Evolutionary conservation across 805 yeast species (phyloP), one percentile per base, ranked within the genome.

Genomic region (Vanderwaltozyma tropicalis): DNA sequence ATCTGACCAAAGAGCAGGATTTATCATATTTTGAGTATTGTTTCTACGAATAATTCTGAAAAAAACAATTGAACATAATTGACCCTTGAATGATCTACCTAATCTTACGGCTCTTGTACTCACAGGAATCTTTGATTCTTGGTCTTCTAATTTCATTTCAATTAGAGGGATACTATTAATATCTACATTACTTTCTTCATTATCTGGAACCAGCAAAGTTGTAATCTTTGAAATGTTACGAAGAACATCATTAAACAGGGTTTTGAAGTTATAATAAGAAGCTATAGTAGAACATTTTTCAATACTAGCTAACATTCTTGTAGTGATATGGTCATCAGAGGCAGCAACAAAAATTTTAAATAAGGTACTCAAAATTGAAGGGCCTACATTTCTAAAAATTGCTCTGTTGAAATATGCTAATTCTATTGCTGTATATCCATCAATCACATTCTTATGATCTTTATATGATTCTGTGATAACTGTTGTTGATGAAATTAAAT

Each of bases 21-120:
- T 50, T 15, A 55, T 38, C 9, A 53, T 37, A 26, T 76, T 68
- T 31, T 58, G 57, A 38, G 70, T 65, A 22, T 67, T 66, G 22
- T 74, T 76, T 45, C 75, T 72, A 44, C 75, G 74, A 25, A 83
- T 61, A 29, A 88, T 72, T 44, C 92, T 68, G 65, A 88, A 86
- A 34, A 88, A 64, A 1, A 88, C 88, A 35, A 87, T 87, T 2
- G 86, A 71, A 4, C 95, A 80, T 44, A 88, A 64, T 54, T 89
- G 97, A 0, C 94, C 95, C 52, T 87, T 85, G 63, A 84, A 83
- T 52, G 85, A 92, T 32, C 80, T 68, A 4, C 97, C 98, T 55
- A 89, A 80, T 55, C 78, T 69, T 13, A 86, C 85, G 0, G 95
- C 74, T 37, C 76, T 62, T 39, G 84, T 86, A 51, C 92, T 79